These are phyloP conservation scores for Aphanomyces stellatus DNA, from an alignment of 352 stramenopile species.

Conservation along the genomic window DNA sequence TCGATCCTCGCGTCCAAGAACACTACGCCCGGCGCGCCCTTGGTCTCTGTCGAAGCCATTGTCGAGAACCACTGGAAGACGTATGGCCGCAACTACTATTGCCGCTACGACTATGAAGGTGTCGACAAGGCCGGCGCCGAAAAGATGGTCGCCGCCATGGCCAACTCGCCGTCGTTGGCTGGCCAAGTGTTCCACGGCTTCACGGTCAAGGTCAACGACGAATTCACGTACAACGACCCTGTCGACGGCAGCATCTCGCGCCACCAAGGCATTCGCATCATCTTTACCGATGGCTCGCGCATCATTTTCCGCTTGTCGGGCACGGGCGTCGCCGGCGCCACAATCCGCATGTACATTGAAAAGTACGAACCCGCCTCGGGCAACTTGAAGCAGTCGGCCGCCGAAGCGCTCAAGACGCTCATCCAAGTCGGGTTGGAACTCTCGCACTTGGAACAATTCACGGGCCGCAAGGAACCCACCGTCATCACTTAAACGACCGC, in stretches of 20 bases:
- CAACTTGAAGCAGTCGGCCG: conserved; percentile 72
- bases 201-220: conserved; percentile 85
- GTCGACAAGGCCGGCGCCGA: conserved; percentile 83
- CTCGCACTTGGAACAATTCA: conserved; percentile 89
- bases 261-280: conserved; percentile 95
- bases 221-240: conserved; percentile 98
- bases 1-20: conserved; percentile 94
- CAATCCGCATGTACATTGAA: conserved; percentile 99
- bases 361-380: conserved; percentile 92
- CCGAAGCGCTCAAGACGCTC: conserved; percentile 77
- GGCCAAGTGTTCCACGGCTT: conserved; percentile 71
- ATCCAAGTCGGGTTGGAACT: conserved; percentile 89
- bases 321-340: conserved; percentile 95
- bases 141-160: conserved; percentile 64
- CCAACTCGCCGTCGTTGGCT: conserved; percentile 57
- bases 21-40: conserved; percentile 61
- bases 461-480: conserved; percentile 89
- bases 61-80: conserved; percentile 94
- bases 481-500: conserved; percentile 92
- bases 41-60: conserved; percentile 95
- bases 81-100: conserved; percentile 99
- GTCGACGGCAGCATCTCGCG: conserved; percentile 94
- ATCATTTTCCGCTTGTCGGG: conserved; percentile 97
- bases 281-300: conserved; percentile 92
- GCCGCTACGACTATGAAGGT: conserved; percentile 98